Evolutionary conservation across 1,284 basidiomycete genomes (phyloP).

Genomic region (Takashimella tepidaria): DNA sequence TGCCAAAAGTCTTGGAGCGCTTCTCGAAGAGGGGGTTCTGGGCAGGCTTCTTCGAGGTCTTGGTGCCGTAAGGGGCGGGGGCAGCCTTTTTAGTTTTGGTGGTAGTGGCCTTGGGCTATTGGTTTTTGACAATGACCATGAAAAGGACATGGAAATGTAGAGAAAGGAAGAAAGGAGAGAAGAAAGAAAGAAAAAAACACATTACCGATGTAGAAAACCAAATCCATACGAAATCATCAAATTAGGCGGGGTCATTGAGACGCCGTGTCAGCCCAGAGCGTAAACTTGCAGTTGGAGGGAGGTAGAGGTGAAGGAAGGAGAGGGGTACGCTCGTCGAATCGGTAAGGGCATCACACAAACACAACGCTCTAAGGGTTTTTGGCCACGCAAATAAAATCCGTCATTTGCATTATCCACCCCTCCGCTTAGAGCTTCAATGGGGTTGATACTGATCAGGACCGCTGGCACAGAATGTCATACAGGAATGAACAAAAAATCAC

Average conservation of each 20-base stretch:
- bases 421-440: neutral
- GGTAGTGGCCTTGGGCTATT: constrained; percentile 48
- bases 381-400: neutral
- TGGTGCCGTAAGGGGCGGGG: constrained; percentile 56
- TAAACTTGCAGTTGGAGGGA: no score
- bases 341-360: neutral
- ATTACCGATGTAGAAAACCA: neutral
- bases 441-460: no score
- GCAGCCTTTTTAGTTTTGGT: constrained; percentile 50
- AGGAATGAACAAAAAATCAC: no score
- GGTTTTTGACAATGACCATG: constrained; percentile 2
- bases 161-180: constrained; percentile 2
- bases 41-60: constrained; percentile 64
- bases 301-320: no score
- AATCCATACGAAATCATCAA: no score
- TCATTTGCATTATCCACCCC: neutral
- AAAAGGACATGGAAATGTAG: constrained; percentile 8
- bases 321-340: neutral
- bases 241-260: constrained; percentile 43
- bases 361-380: neutral
- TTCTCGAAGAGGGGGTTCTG: constrained; percentile 98
- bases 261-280: constrained; percentile 26
- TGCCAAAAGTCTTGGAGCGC: constrained; percentile 85
- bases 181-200: constrained; percentile 4
- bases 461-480: no score